These are phyloP conservation scores for Rhizoclosmatium globosum DNA, from an alignment of 192 early-diverging fungal species.

Conservation along the genomic window DNA sequence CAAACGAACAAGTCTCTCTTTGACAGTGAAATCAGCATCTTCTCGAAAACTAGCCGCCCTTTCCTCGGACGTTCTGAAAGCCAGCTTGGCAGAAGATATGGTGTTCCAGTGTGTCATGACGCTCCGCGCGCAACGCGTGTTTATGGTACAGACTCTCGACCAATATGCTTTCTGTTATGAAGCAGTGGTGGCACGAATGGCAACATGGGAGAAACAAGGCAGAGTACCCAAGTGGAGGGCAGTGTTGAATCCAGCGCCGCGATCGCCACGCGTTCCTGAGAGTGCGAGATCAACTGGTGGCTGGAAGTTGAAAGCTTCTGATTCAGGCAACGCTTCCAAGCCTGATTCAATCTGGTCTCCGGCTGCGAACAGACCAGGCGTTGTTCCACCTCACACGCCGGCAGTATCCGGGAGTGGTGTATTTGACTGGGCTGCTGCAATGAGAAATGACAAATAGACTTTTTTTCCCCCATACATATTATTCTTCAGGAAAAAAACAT, in stretches of 20 bases:
- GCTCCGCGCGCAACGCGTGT: slow-evolving; percentile 55
- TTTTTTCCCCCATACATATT: background rate
- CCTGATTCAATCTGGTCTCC: background rate
- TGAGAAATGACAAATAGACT: background rate
- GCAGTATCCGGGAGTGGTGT: background rate
- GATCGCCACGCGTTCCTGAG: background rate
- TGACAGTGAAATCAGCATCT: background rate
- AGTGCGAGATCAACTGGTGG: slow-evolving; percentile 8
- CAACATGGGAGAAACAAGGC: slow-evolving; percentile 40
- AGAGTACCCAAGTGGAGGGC: background rate
- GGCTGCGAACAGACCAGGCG: background rate
- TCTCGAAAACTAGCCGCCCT: background rate
- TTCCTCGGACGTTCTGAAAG: background rate
- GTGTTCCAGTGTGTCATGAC: slow-evolving; percentile 48
- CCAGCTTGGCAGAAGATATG: slow-evolving; percentile 33
- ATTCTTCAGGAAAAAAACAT: no score
- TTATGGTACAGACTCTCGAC: slow-evolving; percentile 63
- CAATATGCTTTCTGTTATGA: slow-evolving; percentile 70
- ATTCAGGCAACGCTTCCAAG: background rate
- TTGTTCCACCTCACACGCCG: background rate
- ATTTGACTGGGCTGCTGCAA: slow-evolving; percentile 24
- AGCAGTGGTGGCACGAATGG: slow-evolving; percentile 53
- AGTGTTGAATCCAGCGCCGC: background rate
- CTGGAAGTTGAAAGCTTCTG: background rate
- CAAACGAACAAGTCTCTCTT: background rate